Evolutionary conservation across 1,139 yeast genomes (phyloP).

Genomic region (Yamadazyma trypodendri): DNA sequence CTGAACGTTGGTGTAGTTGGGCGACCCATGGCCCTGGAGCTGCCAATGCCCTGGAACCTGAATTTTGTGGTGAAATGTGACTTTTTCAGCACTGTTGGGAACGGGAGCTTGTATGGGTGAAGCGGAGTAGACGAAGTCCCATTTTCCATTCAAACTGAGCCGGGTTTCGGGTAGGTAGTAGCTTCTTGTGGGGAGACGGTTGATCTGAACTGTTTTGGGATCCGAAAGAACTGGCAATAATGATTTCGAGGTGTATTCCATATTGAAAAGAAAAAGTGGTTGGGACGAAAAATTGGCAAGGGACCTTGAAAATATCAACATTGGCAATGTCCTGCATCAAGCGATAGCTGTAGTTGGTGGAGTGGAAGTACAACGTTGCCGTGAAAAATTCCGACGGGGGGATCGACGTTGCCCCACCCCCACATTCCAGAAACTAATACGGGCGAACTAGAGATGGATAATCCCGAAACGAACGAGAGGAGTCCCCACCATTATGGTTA

Average conservation of each 20-base stretch:
- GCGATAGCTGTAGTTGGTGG: no score
- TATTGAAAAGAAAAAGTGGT: background rate
- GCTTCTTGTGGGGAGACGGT: slow-evolving; percentile 15
- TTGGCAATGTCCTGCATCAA: no score
- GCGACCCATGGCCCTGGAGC: slow-evolving; percentile 30
- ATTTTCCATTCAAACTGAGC: slow-evolving; percentile 25
- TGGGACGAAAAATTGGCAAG: no score
- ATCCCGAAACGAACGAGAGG: no score
- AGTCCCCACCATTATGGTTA: no score
- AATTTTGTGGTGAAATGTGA: slow-evolving; percentile 14
- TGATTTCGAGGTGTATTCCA: slow-evolving; percentile 1
- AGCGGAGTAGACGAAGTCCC: slow-evolving; percentile 24
- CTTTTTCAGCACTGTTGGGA: slow-evolving; percentile 10
- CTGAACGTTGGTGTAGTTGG: slow-evolving; percentile 29
- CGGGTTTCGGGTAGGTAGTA: slow-evolving; percentile 15
- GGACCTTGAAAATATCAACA: background rate
- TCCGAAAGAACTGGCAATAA: slow-evolving; percentile 8
- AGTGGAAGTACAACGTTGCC: no score
- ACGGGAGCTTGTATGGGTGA: slow-evolving; percentile 21
- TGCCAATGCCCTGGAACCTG: slow-evolving; percentile 38
- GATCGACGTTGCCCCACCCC: no score
- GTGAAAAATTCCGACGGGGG: no score
- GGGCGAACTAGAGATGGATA: no score
- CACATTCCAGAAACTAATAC: no score
- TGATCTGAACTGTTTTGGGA: slow-evolving; percentile 13